Evolutionary conservation across 179 eudicot species (phyloP), one percentile per base, ranked within the genome.

Genomic region (Silene noctiflora): DNA sequence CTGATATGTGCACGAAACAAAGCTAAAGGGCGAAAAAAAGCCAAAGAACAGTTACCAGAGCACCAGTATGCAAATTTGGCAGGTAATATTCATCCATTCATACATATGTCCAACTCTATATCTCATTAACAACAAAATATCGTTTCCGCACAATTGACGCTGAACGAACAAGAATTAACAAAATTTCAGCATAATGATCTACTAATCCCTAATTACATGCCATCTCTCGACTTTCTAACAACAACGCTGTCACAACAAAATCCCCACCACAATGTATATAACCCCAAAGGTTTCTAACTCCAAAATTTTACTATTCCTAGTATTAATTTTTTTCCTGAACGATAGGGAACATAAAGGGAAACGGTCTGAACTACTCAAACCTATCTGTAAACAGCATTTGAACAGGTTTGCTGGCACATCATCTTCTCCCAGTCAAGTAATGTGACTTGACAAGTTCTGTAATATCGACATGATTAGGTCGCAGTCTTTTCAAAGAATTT

Each of bases 361-460:
- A 25, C 64, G 10, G 17, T 22, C 73, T 59, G 62, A 73, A 74
- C 78, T 67, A 44, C 69, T 46, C 35, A 75, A 25, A 42, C 22
- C 51, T 53, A 72, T 53, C 25, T 39, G 53, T 24, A 46, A 35
- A 39, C 76, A 74, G 69, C 39, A 62, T 53, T 27, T 64, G 31
- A 65, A 3, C 53, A 17, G 29, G 55, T 8, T 58, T 74, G 55
- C 24, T 25, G n/a, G 33, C 39, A 80, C 39, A 80, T 83, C 84
- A 87, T 81, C 90, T 72, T 77, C 84, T 77, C 33, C 90, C 88
- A 0, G 77, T 79, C 82, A 89, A 80, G 84, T 85, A 89, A 59
- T 78, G 85, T 12, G 78, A 56, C 88, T 86, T 87, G 24, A 77
- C 83, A 73, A 71, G 75, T 69, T 87, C 80, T 53, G 82, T 69